phyloP scores from a whole-genome alignment of 176 grass and related monocot genomes.

The Zea mays region DNA sequence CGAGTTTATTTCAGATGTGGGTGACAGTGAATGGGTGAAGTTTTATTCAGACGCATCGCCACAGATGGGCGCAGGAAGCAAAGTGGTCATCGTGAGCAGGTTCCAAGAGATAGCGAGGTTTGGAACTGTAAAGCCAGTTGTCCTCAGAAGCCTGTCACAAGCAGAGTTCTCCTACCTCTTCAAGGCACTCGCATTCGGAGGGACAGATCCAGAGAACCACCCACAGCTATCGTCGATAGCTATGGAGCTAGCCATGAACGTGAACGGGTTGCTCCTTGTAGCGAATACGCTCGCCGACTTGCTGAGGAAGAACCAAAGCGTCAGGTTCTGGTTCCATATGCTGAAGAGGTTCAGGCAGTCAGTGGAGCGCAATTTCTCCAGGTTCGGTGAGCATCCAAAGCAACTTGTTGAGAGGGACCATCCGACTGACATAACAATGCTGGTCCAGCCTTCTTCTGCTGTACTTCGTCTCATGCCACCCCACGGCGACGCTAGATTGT shows the following conservation, averaged over 20 bases:
- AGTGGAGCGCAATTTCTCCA: background rate
- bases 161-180: background rate
- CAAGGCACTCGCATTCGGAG: constrained; percentile 8
- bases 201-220: background rate
- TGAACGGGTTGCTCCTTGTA: background rate
- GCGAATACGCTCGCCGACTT: background rate
- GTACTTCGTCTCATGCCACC: background rate
- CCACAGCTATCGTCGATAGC: background rate
- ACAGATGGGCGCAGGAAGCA: background rate
- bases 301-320: background rate
- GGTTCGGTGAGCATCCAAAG: background rate
- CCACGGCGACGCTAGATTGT: background rate
- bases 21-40: background rate
- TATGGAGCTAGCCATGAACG: background rate
- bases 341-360: background rate
- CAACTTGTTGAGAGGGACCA: background rate
- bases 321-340: constrained; percentile 23
- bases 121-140: background rate
- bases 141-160: background rate
- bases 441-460: background rate
- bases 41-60: background rate
- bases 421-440: background rate
- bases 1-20: background rate
- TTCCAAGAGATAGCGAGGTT: background rate
- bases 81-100: constrained; percentile 4